Percentiles rank a stretch among this genome's conserved stretches.
Conservation (phyloP, 2,329 filamentous ascomycete species). For the Grosmannia huntii region DNA sequence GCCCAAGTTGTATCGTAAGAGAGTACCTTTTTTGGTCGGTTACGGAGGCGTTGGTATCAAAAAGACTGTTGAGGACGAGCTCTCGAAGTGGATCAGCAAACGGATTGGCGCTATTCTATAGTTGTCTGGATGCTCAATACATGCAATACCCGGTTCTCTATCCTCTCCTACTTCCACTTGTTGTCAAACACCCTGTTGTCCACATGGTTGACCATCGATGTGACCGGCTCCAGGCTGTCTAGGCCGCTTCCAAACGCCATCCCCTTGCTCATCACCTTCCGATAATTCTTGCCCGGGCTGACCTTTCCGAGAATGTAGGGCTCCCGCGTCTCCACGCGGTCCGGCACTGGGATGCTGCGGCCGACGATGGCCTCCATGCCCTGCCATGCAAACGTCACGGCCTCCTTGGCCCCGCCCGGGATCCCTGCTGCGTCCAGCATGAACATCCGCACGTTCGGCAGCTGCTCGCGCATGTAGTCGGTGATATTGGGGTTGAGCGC, state of each 20-base stretch:
- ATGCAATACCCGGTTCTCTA: no score
- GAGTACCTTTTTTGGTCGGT: background rate
- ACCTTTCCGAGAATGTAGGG: slow-evolving; percentile 43
- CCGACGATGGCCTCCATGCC: slow-evolving; percentile 46
- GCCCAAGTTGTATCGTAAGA: background rate
- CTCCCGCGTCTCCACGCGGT: slow-evolving; percentile 35
- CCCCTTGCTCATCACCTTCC: slow-evolving; percentile 37
- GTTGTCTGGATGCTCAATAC: no score
- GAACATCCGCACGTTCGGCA: slow-evolving; percentile 33
- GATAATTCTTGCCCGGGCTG: slow-evolving; percentile 39
- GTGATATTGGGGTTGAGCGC: slow-evolving; percentile 45
- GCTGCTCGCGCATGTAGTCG: slow-evolving; percentile 34
- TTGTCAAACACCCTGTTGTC: slow-evolving; percentile 34
- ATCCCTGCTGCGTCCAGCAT: slow-evolving; percentile 46
- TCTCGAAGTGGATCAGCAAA: no score
- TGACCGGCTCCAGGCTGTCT: slow-evolving; percentile 31
- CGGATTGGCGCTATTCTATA: no score
- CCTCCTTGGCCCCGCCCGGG: slow-evolving; percentile 44
- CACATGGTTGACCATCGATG: slow-evolving; percentile 36
- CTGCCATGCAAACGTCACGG: slow-evolving; percentile 47
- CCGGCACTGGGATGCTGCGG: slow-evolving; percentile 39
- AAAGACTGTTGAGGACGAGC: no score
- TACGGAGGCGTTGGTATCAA: background rate
- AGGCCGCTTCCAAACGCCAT: slow-evolving; percentile 34
- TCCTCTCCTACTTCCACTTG: slow-evolving; percentile 15